Evolutionary conservation across 495 filamentous ascomycete genomes (phyloP).

Genomic region (Neurospora sp.): DNA sequence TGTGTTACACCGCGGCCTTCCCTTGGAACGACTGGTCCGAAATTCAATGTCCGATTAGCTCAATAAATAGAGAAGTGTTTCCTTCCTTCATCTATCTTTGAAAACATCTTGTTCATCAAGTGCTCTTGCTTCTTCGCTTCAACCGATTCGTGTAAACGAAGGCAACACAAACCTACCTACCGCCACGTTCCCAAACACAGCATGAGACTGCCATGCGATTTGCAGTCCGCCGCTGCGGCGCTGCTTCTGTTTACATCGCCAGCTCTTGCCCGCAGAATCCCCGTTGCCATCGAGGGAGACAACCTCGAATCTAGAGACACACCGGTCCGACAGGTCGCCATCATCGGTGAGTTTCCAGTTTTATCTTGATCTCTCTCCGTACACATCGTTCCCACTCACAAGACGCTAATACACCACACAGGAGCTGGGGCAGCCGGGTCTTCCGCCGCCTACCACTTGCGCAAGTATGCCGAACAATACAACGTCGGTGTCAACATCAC

Average conservation of each 20-base stretch:
- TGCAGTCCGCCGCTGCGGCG: neutral
- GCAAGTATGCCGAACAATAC: slow-evolving; percentile 49
- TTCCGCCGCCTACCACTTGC: slow-evolving; percentile 75
- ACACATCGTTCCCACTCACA: slow-evolving; percentile 4
- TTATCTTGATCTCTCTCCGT: neutral
- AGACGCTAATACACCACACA: slow-evolving; percentile 25
- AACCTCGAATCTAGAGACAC: neutral
- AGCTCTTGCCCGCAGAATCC: neutral
- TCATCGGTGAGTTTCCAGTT: slow-evolving; percentile 29
- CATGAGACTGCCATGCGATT: neutral
- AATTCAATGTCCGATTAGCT: neutral
- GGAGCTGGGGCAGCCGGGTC: slow-evolving; percentile 87
- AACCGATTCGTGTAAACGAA: neutral
- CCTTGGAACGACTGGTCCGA: neutral
- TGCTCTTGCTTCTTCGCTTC: neutral
- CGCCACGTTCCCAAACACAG: neutral
- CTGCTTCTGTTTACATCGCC: neutral
- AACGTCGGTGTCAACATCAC: slow-evolving; percentile 61
- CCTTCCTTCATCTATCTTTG: neutral
- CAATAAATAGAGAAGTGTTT: neutral
- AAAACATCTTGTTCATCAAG: neutral
- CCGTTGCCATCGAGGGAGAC: neutral
- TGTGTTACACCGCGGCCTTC: neutral
- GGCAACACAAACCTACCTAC: neutral
- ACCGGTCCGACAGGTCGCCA: slow-evolving; percentile 29